These are phyloP conservation scores for Heterobasidion irregulare DNA, from an alignment of 1,284 basidiomycete species.

Conservation along the genomic window DNA sequence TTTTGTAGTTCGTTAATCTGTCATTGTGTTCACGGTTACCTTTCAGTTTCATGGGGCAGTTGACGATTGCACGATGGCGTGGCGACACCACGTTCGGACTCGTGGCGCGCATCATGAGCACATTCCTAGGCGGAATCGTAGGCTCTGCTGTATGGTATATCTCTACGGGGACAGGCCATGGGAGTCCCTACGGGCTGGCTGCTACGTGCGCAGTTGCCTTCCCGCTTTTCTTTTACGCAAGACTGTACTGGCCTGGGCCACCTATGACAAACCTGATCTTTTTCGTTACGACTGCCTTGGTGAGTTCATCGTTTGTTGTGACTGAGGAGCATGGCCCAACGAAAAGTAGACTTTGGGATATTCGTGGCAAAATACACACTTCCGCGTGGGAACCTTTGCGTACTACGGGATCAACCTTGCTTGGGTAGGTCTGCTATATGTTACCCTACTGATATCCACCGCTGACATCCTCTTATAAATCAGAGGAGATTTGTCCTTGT, in stretches of 20 bases:
- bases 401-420: conserved; percentile 55
- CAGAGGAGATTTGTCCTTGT: conserved; percentile 61
- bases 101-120: conserved; percentile 53
- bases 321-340: neutral
- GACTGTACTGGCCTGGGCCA: conserved; percentile 70
- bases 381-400: conserved; percentile 33
- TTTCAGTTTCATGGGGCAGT: conserved; percentile 60
- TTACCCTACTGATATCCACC: neutral
- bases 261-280: conserved; percentile 71
- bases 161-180: conserved; percentile 53
- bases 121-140: conserved; percentile 61
- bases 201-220: conserved; percentile 64
- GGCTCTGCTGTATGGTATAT: conserved; percentile 77
- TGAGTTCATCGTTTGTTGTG: conserved; percentile 19
- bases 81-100: conserved; percentile 74
- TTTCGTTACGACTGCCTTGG: conserved; percentile 63
- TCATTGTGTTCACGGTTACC: neutral
- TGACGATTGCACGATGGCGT: conserved; percentile 60
- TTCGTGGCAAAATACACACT: conserved; percentile 57
- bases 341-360: conserved; percentile 58
- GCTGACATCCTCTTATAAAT: neutral
- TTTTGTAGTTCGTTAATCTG: neutral
- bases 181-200: conserved; percentile 71
- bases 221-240: conserved; percentile 59
- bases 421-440: conserved; percentile 38